Conservation (phyloP, 345 rosid genomes). For the Chamaenerion angustifolium region DNA sequence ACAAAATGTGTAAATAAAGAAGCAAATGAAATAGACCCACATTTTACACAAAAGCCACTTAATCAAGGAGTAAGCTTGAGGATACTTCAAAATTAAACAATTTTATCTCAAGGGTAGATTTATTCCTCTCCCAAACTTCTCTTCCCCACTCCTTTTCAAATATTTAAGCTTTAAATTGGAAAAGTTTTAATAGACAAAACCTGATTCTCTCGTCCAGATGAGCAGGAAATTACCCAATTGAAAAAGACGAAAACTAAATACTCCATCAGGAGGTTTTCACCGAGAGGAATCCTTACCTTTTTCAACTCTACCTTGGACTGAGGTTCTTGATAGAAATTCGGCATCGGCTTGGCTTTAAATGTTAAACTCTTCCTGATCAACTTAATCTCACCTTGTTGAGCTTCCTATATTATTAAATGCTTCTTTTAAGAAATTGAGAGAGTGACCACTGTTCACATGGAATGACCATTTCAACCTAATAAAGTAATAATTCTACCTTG, state of each 20-base stretch:
- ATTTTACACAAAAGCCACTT: no score
- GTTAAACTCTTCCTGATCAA: constrained; percentile 78
- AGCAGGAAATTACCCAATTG: not conserved
- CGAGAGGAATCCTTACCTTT: constrained; percentile 32
- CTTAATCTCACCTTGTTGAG: constrained; percentile 91
- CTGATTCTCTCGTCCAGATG: no score
- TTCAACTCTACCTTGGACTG: constrained; percentile 76
- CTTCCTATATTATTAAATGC: constrained; percentile 43
- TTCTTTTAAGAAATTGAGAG: not conserved
- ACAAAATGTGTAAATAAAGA: no score
- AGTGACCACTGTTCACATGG: no score
- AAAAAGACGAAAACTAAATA: constrained; percentile 4
- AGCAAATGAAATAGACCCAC: no score
- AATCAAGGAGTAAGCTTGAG: no score
- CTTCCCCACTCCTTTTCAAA: no score
- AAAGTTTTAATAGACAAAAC: no score
- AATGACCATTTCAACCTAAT: not conserved
- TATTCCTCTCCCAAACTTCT: no score
- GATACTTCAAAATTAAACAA: no score
- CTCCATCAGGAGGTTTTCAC: not conserved
- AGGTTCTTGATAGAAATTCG: constrained; percentile 95
- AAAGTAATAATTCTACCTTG: constrained; percentile 55
- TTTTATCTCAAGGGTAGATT: no score
- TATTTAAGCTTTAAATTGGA: no score
- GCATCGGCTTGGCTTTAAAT: constrained; percentile 98